Base-by-base conservation (phyloP, 768 basidiomycete genomes). In the Rhodotorula sphaerocarpa region DNA sequence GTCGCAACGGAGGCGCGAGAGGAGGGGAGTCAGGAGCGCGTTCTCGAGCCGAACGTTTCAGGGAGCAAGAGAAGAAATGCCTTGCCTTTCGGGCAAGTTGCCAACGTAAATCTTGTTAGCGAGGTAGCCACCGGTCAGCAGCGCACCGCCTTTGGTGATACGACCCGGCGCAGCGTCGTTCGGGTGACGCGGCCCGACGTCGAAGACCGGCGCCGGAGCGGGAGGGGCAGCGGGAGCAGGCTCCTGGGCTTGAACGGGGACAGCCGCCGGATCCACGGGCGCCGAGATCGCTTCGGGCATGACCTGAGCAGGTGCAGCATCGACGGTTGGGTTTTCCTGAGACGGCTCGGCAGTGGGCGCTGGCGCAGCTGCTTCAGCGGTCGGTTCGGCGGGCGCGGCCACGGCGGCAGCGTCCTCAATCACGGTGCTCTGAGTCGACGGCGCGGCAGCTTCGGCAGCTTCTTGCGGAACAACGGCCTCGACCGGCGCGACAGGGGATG, bases 41-140 rank as follows among this genome's bases (percentile, higher is more conserved):
- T 5, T 6, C 20, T 42, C 1, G 28, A 7, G 39, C n/a, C n/a
- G n/a, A n/a, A n/a, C n/a, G n/a, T n/a, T n/a, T n/a, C n/a, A 30
- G 27, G 18, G 12, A 28, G 27, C 27, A 20, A 39, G 47, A 2
- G 28, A 41, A 36, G 34, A 20, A 9, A 11, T 5, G 25, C 5
- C 57, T 43, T 58, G 46, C 46, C 58, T 55, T 14, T 71, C 70
- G 16, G 72, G 72, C 20, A 73, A 31, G 36, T 66, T 67, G 27
- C 70, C 70, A 28, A 73, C 70, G 69, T 68, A 73, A 39, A 73
- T 59, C 61, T 71, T 71, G 34, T 56, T 21, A 23, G 58, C 51
- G 55, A 61, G 55, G 66, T 63, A 67, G 50, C 62, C 59, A n/a
- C 66, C 66, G 18, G 62, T 63, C 39, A 67, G 55, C 16, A 63